Evolutionary conservation across 2,329 filamentous ascomycete species (phyloP).

Genomic region (Paecilomyces formosus): DNA sequence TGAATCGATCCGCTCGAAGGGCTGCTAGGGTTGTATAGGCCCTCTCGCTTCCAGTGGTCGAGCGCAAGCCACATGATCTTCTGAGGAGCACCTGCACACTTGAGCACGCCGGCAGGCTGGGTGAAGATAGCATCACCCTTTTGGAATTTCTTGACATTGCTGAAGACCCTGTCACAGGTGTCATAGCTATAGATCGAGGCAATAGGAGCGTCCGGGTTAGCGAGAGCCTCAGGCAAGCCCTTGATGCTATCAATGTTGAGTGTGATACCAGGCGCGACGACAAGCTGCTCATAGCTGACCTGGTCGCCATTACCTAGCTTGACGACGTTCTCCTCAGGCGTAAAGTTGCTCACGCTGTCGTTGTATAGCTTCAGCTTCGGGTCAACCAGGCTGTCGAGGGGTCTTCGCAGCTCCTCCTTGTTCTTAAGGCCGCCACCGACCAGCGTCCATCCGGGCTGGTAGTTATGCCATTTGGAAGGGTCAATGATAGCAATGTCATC

Average conservation of each 20-base stretch:
- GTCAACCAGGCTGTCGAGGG: slow-evolving; percentile 47
- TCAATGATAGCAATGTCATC: slow-evolving; percentile 60
- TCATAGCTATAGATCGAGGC: slow-evolving; percentile 54
- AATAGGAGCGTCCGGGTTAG: slow-evolving; percentile 40
- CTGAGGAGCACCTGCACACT: slow-evolving; percentile 56
- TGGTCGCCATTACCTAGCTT: slow-evolving; percentile 49
- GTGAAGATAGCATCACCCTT: slow-evolving; percentile 53
- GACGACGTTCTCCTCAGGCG: slow-evolving; percentile 50
- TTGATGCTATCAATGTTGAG: slow-evolving; percentile 47
- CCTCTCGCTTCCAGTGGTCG: slow-evolving; percentile 50
- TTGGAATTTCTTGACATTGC: slow-evolving; percentile 40
- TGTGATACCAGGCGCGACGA: slow-evolving; percentile 53
- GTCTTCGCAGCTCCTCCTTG: slow-evolving; percentile 50
- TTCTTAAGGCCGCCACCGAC: slow-evolving; percentile 60
- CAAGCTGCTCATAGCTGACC: slow-evolving; percentile 56
- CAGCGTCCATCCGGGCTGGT: slow-evolving; percentile 64
- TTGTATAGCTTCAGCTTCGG: slow-evolving; percentile 57
- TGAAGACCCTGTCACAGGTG: slow-evolving; percentile 47
- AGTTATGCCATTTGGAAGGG: slow-evolving; percentile 57
- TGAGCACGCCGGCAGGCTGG: slow-evolving; percentile 51
- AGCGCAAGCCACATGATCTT: slow-evolving; percentile 58
- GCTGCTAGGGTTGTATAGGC: slow-evolving; percentile 41
- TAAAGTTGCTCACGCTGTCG: slow-evolving; percentile 42
- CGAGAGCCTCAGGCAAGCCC: slow-evolving; percentile 51
- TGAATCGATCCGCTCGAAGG: slow-evolving; percentile 38